Base-by-base conservation (phyloP, 139 green algal genomes). In the Edaphochlamys debaryana region DNA sequence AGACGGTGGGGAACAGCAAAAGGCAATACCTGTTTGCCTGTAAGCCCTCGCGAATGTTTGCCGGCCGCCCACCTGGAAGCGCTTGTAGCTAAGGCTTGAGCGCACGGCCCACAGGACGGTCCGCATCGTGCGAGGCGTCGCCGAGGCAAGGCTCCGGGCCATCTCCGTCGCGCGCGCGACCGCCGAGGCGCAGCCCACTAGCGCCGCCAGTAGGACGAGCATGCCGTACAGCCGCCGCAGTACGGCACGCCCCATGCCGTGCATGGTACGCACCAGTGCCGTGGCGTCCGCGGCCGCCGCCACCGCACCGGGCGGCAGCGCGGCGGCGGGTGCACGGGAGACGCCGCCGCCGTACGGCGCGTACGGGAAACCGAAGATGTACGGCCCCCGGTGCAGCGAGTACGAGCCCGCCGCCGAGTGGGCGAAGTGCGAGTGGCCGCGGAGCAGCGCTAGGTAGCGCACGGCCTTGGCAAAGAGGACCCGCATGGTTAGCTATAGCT, bases 41-140 rank as follows among this genome's bases (percentile, higher is more conserved):
- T n/a, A n/a, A n/a, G n/a, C n/a, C n/a, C n/a, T n/a, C n/a, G n/a
- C n/a, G n/a, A n/a, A n/a, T n/a, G n/a, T n/a, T n/a, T n/a, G n/a
- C n/a, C n/a, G n/a, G n/a, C n/a, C n/a, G n/a, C 67, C 1, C 40
- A 74, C 75, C 56, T 80, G n/a, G 41, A 88, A 77, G 45, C 72
- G 75, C 62, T 88, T 92, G 85, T 92, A 92, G 54, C 34, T 58
- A 0, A 85, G 30, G 13, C 58, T 84, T 6, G 85, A 81, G 5
- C 81, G 76, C 36, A 90, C 45, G 0, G 76, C 88, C 88, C 88
- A 92, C 64, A 54, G 34, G 32, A 89, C 67, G 27, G 85, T 87
- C 19, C 81, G 76, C 37, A 90, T 40, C 8, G 88, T 90, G 34
- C 85, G 58, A 11, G 85, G 85, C 6, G 85, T 41, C 3, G 88